Base-by-base conservation (phyloP, 305 asterid species). In the Rubia peregrina region DNA sequence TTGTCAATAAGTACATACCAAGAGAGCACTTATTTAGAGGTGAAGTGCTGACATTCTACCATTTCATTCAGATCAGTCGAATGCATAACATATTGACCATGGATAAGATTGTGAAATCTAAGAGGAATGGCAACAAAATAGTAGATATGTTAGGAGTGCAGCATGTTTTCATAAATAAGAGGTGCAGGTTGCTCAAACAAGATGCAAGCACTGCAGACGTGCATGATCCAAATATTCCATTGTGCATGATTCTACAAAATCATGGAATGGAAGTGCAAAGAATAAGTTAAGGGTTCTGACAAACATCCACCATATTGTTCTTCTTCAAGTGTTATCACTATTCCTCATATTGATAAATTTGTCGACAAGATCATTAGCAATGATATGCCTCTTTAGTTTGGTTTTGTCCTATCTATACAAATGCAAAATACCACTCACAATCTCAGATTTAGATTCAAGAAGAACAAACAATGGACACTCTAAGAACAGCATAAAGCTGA, bases 361-460 rank as follows among this genome's bases (percentile, higher is more conserved):
- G 10, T 53, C 26, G 7, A 21, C 2, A 56, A 33, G 38, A 33
- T 33, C 38, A 3, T 33, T 21, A 56, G 24, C 61, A 19, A 5
- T 55, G 11, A 55, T 19, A 19, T 7, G 40, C 17, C 43, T 26
- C 40, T 26, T 19, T 48, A 26, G 9, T 3, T 38, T 17, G 60
- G 38, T 68, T 17, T 40, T 30, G 63, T 30, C 62, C 36, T 16
- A 14, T 17, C 26, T 51, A 51, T 51, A 51, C 22, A 16, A 16
- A 46, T 13, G 5, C 6, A 46, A 12, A 42, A 67, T 17, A 49
- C 21, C 61, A 48, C 17, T 67, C n/a, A 14, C 17, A 68, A 1
- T 9, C 72, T 68, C 43, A 68, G 41, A 17, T 40, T 68, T 9
- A 53, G 8, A n/a, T n/a, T 53, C 64, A 40, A 68, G 17, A n/a